Evolutionary conservation across 306 rosid species (phyloP).

Genomic region (Rosa rugosa): DNA sequence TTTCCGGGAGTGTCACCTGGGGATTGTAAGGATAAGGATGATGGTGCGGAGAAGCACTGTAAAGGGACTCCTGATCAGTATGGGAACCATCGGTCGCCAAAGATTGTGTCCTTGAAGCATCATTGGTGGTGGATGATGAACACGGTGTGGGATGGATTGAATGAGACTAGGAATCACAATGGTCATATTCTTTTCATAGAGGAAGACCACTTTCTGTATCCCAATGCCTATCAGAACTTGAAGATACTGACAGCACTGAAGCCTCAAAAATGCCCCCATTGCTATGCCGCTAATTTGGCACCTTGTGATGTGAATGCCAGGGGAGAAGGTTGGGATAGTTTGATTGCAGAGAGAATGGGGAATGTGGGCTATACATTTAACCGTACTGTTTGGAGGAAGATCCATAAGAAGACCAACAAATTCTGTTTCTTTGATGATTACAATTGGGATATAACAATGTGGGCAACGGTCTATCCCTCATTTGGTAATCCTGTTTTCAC

Average conservation of each 20-base stretch:
- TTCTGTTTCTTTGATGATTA: slow-evolving; percentile 92
- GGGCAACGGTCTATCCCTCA: slow-evolving; percentile 97
- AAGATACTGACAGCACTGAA: slow-evolving; percentile 64
- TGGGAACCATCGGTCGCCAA: slow-evolving; percentile 79
- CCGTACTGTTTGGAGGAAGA: slow-evolving; percentile 84
- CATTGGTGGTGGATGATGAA: slow-evolving; percentile 99
- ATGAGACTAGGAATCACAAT: slow-evolving; percentile 54
- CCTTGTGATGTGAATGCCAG: slow-evolving; percentile 92
- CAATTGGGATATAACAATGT: slow-evolving; percentile 99
- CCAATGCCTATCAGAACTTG: slow-evolving; percentile 85
- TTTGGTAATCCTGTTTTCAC: slow-evolving; percentile 87
- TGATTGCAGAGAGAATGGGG: slow-evolving; percentile 96
- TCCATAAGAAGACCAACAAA: slow-evolving; percentile 67
- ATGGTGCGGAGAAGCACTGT: slow-evolving; percentile 38
- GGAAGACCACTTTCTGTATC: slow-evolving; percentile 88
- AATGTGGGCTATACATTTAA: slow-evolving; percentile 86
- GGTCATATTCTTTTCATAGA: slow-evolving; percentile 90
- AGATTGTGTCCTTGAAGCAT: slow-evolving; percentile 91
- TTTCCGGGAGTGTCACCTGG: slow-evolving; percentile 75
- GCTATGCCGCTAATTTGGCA: slow-evolving; percentile 92
- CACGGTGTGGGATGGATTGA: slow-evolving; percentile 87
- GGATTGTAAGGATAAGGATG: slow-evolving; percentile 75
- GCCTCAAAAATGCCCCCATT: slow-evolving; percentile 73
- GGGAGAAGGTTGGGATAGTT: slow-evolving; percentile 69
- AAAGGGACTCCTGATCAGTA: slow-evolving; percentile 86